Base-by-base conservation (phyloP, 805 yeast species). In the Wickerhamiella slavikovae region DNA sequence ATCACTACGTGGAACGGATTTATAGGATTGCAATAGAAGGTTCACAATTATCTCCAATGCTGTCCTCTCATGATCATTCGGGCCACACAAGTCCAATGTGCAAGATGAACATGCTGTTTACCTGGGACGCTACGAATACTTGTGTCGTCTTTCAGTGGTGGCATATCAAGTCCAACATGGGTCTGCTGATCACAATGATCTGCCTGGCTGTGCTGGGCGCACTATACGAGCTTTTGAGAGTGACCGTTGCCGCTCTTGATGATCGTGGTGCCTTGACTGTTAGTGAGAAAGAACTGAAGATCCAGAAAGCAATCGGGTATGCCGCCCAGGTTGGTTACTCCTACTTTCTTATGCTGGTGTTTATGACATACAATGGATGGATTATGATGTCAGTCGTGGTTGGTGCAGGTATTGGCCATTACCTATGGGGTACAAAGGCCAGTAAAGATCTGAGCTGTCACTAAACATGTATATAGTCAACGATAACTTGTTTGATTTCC, bases 311-410 rank as follows among this genome's bases (percentile, higher is more conserved):
- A 4, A 3, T 42, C 4, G 45, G 40, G 15, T 44, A 44, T 24
- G 45, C 43, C 11, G 8, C 36, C 3, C 44, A 41, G 33, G 47
- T 44, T 7, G 45, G 43, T 17, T 44, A 42, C 35, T 41, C 45
- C 8, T 38, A 38, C 26, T 53, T 70, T 55, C 52, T 71, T 41
- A 77, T 78, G 92, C 62, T 77, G 39, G 66, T 79, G 0, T 78
- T 77, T 41, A 78, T 78, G 93, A 75, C 85, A 4, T 78, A 74
- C 48, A 77, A 77, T 45, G 59, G 85, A 9, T 78, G 83, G 83
- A 62, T 71, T 20, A 76, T 77, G 89, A 27, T 67, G 5, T 69
- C 85, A 3, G 76, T 75, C 7, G 69, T 67, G 1, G 38, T 60
- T 2, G 92, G 92, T 2, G 89, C 89, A 2, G 61, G 58, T n/a